Conservation (phyloP, 1,139 yeast genomes). For the Komagataea norvegica region DNA sequence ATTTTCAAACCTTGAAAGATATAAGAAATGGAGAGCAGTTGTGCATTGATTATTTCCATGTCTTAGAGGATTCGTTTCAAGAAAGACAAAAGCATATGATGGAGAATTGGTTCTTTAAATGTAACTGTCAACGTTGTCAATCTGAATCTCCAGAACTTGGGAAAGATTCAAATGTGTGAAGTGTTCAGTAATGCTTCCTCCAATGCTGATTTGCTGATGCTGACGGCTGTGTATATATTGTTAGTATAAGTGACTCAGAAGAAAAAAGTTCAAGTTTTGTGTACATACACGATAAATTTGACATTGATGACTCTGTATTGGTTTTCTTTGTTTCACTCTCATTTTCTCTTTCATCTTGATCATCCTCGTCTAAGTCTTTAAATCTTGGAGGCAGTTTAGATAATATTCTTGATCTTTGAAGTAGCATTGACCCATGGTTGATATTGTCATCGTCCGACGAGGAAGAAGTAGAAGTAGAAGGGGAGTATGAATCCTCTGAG, state of each 20-base stretch:
- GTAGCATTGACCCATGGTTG: slow-evolving; percentile 17
- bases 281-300: slow-evolving; percentile 24
- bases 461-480: background rate
- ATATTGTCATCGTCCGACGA: slow-evolving; percentile 8
- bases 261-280: background rate
- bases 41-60: slow-evolving; percentile 60
- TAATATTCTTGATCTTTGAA: slow-evolving; percentile 23
- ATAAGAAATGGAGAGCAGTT: slow-evolving; percentile 46
- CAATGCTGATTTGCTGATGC: slow-evolving; percentile 41
- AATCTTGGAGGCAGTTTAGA: slow-evolving; percentile 20
- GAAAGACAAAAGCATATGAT: slow-evolving; percentile 41
- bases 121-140: slow-evolving; percentile 48
- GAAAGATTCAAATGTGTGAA: slow-evolving; percentile 15
- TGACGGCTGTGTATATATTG: slow-evolving; percentile 25
- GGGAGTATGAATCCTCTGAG: background rate
- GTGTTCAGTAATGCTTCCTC: slow-evolving; percentile 39
- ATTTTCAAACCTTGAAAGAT: slow-evolving; percentile 31
- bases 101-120: slow-evolving; percentile 59
- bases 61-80: slow-evolving; percentile 37
- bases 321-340: slow-evolving; percentile 4
- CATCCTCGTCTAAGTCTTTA: slow-evolving; percentile 21
- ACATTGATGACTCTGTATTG: slow-evolving; percentile 18
- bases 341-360: slow-evolving; percentile 13
- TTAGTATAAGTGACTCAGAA: slow-evolving; percentile 1
- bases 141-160: slow-evolving; percentile 19